phyloP scores from a whole-genome alignment of 2,329 filamentous ascomycete genomes.

The Fusarium ambrosium region DNA sequence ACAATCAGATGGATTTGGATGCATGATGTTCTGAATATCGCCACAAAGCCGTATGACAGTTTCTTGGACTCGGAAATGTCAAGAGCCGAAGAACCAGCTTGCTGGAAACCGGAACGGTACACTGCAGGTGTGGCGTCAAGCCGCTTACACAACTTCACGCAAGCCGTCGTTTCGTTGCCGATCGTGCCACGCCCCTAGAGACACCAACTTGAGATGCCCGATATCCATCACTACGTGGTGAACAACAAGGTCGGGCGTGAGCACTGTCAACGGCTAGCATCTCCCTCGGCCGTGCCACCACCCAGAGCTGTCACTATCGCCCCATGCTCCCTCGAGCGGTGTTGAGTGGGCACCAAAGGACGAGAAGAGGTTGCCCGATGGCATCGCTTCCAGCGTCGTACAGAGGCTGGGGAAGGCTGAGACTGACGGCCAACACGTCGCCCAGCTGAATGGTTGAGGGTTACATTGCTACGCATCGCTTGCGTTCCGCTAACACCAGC shows the following conservation, averaged over 20 bases:
- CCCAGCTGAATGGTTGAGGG: conserved; percentile 25
- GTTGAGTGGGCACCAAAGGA: conserved; percentile 1
- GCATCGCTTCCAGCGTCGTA: conserved; percentile 16
- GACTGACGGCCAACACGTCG: conserved; percentile 8
- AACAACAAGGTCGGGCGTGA: conserved; percentile 29
- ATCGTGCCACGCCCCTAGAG: conserved; percentile 37
- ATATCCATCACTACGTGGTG: conserved; percentile 18
- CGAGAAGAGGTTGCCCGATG: conserved; percentile 6
- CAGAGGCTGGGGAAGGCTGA: conserved; percentile 16
- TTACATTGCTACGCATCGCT: conserved; percentile 30
- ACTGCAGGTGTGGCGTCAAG: conserved; percentile 34
- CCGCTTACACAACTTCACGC: conserved; percentile 42
- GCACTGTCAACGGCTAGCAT: conserved; percentile 26
- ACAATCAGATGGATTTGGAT: background rate
- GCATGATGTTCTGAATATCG: conserved; percentile 11
- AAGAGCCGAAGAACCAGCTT: conserved; percentile 35
- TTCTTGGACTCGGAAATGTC: conserved; percentile 25
- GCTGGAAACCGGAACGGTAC: conserved; percentile 31
- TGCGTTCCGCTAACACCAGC: conserved; percentile 23
- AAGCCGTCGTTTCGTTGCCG: conserved; percentile 32
- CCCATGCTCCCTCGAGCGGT: conserved; percentile 8
- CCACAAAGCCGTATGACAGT: conserved; percentile 17
- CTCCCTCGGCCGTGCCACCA: conserved; percentile 25
- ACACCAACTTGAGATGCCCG: conserved; percentile 31
- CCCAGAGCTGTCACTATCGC: conserved; percentile 24